Percentiles rank a stretch among this genome's conserved stretches.
phyloP scores from a whole-genome alignment of 2,329 filamentous ascomycete species.

The Acrodontium crateriforme region DNA sequence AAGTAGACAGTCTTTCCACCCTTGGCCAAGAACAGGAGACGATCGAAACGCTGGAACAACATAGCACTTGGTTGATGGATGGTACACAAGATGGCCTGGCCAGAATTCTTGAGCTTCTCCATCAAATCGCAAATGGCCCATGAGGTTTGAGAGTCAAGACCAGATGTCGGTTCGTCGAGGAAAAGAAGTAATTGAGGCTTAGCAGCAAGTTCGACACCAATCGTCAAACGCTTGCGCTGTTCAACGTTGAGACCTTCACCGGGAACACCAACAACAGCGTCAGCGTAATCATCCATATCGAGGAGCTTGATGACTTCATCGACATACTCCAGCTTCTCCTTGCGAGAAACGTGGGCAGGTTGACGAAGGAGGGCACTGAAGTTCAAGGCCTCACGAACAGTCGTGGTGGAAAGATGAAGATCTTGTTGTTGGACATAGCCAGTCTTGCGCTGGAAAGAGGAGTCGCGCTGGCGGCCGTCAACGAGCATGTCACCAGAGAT shows the following conservation, averaged over 20 bases:
- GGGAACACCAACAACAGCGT: conserved; percentile 79
- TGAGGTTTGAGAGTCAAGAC: conserved; percentile 83
- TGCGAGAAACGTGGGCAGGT: conserved; percentile 54
- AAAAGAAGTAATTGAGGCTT: conserved; percentile 84
- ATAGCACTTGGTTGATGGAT: conserved; percentile 96
- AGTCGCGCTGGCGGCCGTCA: conserved; percentile 58
- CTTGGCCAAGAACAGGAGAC: conserved; percentile 61
- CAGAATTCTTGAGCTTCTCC: conserved; percentile 76
- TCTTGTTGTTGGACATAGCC: conserved; percentile 91
- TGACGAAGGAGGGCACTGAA: conserved; percentile 81
- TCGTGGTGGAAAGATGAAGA: conserved; percentile 70
- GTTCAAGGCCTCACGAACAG: conserved; percentile 73
- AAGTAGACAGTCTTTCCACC: conserved; percentile 73
- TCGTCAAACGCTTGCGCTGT: conserved; percentile 66
- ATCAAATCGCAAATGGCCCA: conserved; percentile 84
- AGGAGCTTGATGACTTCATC: conserved; percentile 82
- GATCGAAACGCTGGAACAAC: conserved; percentile 83
- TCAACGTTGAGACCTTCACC: conserved; percentile 68
- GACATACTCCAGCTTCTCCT: conserved; percentile 76
- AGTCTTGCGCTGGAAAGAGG: conserved; percentile 80
- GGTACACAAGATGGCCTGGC: conserved; percentile 89
- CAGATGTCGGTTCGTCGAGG: conserved; percentile 88
- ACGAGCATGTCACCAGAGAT: conserved; percentile 80
- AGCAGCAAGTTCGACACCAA: conserved; percentile 89
- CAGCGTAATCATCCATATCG: conserved; percentile 81